Base-by-base conservation (phyloP, 2,329 filamentous ascomycete genomes). In the Aureobasidium sp. region DNA sequence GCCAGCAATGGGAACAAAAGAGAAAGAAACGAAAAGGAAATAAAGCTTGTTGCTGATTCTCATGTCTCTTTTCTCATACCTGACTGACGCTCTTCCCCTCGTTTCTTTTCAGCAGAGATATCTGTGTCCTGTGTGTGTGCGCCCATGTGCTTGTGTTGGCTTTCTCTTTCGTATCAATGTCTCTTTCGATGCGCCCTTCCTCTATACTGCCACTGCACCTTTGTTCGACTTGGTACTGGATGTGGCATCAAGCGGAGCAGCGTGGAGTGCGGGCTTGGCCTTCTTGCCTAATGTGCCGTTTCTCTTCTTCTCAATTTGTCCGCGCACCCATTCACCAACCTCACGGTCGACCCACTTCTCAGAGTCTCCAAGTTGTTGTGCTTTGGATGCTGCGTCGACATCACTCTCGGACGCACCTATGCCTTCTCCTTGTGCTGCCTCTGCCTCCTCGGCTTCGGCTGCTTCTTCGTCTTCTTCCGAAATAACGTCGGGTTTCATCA, bases 261-360 rank as follows among this genome's bases (percentile, higher is more conserved):
- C 87, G 73, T 97, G 94, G 65, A 97, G 76, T 3, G 94, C 92
- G 16, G 94, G 94, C 70, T 89, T 90, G 53, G 80, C 79, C 16
- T 76, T 72, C 53, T 78, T 79, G 5, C 78, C 79, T 71, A 77
- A 82, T 49, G 77, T 77, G 16, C 84, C 89, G 2, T 79, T 81
- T 65, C 78, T 81, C 69, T 86, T 86, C 68, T 83, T 82, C 65
- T 88, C 84, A 45, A 97, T 74, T 21, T 89, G 88, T 7, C 77
- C 78, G 42, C 80, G 81, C 1, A 96, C 93, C 94, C 94, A 99
- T 32, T 84, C 82, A 0, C 90, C 90, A 5, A 97, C 90, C 72
- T 97, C 92, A 41, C 81, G 77, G 68, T 99, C 93, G 59, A 87
- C 84, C 5, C 86, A 73, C 37, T 68, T 69, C 21, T 66, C 63